Base-by-base conservation (phyloP, 2,329 filamentous ascomycete genomes). In the Chaetothyriales sp. region DNA sequence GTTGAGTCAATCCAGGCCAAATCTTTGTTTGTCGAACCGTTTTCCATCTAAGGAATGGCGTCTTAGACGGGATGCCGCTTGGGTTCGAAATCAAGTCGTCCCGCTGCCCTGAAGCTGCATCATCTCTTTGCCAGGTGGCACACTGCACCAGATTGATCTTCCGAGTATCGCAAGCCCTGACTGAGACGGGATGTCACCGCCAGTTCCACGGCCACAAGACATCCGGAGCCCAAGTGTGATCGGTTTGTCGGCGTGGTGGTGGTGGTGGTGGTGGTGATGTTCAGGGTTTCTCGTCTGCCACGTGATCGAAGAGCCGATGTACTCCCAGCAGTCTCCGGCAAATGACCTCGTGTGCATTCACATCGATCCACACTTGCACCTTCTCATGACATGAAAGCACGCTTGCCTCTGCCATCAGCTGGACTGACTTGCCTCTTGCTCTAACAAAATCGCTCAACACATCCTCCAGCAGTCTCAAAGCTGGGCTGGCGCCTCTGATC, bases 381-480 rank as follows among this genome's bases (percentile, higher is more conserved):
- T 15, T 40, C 33, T 40, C 33, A 40, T 40, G 33, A 15, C 33
- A 40, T 13, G 33, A 40, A 1, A 40, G 33, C 33, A 40, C 33
- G 2, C 10, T 40, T 10, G 33, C 33, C 33, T 40, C 33, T 40
- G 33, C 33, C 9, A 15, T 40, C 33, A 40, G 33, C 33, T 40
- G 33, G 33, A 40, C 33, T 5, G 33, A 5, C 33, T 15, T 40
- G 1, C 10, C 33, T 40, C 10, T 15, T 40, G 33, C 9, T 40
- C 4, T 15, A 15, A 4, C 13, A 5, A 15, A 40, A 15, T 40
- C 33, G 13, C 10, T 40, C 71, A 72, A 0, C 66, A 67, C 0
- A 80, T 80, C 0, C 66, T 70, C 0, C 73, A 76, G 56, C 67
- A 81, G 4, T 83, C 82, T 61, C 72, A 75, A 22, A 8, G 46